Percentiles rank a stretch among this genome's conserved stretches.
Conservation (phyloP, 441 rosid species). For the Bocquillonia castaneifolia region DNA sequence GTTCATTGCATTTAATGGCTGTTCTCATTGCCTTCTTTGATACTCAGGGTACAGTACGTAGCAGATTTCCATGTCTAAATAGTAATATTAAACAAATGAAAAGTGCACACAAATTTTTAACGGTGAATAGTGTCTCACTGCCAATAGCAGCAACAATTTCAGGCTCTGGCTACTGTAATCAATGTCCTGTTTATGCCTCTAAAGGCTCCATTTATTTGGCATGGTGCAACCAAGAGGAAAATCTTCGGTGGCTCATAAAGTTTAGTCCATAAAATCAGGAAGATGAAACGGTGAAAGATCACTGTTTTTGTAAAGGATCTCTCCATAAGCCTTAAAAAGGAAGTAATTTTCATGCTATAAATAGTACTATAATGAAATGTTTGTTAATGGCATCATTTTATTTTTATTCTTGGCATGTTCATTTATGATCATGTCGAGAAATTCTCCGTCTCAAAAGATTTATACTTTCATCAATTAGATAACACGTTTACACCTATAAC, state of each 20-base stretch:
- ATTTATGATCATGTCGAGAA: constrained; percentile 17
- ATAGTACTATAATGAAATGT: constrained; percentile 18
- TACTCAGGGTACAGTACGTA: too few species aligned
- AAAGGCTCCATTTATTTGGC: neutral
- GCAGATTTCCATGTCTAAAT: neutral
- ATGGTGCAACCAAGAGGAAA: too few species aligned
- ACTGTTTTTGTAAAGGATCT: constrained; percentile 21
- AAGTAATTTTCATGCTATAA: constrained; percentile 7
- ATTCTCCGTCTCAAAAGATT: constrained; percentile 21
- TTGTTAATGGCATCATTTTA: constrained; percentile 23
- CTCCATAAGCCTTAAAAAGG: constrained; percentile 12
- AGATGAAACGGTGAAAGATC: constrained; percentile 25
- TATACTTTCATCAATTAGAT: constrained; percentile 12
- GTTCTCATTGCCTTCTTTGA: neutral
- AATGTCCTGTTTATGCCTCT: neutral
- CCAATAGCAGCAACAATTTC: constrained; percentile 7
- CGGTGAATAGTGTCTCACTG: constrained; percentile 17
- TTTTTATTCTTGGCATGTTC: constrained; percentile 24
- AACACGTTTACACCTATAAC: neutral
- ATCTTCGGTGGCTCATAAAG: neutral
- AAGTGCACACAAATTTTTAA: too few species aligned
- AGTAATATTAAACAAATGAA: too few species aligned
- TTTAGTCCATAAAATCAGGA: neutral
- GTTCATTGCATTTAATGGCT: neutral
- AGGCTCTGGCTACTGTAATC: neutral